Percentiles rank a stretch among this genome's conserved stretches.
Conservation (phyloP, 1,284 basidiomycete species). For the Tetrapyrgos nigripes region DNA sequence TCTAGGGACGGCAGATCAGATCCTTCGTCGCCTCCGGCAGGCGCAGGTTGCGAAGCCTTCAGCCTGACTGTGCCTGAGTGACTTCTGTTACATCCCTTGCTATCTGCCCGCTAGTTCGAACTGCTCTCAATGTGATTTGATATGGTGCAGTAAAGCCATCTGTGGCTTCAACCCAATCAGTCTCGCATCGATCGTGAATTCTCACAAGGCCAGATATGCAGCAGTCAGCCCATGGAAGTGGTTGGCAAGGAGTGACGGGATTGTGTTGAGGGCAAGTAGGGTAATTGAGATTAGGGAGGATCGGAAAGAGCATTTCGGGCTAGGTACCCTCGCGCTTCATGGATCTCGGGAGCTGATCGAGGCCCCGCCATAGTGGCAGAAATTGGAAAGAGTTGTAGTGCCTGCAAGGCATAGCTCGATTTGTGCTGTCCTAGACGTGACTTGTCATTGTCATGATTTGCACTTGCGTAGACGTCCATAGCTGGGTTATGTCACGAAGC, state of each 20-base stretch:
- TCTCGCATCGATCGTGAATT: conserved; percentile 3
- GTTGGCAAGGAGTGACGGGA: conserved; percentile 6
- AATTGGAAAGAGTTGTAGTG: conserved; percentile 9
- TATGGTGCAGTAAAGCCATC: not conserved
- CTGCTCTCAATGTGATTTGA: not conserved
- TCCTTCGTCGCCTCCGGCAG: no score
- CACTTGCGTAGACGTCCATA: no score
- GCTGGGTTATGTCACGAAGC: no score
- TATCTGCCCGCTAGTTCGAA: not conserved
- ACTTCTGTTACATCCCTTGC: no score
- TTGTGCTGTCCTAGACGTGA: not conserved
- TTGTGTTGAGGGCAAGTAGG: conserved; percentile 4
- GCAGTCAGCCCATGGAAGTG: conserved; percentile 17
- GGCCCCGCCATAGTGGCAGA: conserved; percentile 6
- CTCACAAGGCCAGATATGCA: conserved; percentile 6
- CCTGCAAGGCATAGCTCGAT: not conserved
- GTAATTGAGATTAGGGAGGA: conserved; percentile 14
- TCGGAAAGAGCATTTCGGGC: conserved; percentile 15
- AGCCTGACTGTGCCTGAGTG: no score
- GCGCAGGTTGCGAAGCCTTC: no score
- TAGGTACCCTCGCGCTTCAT: not conserved
- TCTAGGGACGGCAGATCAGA: no score
- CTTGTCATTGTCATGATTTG: not conserved
- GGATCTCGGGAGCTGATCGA: not conserved
- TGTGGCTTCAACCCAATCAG: not conserved